Percentiles rank a stretch among this genome's conserved stretches.
Conservation (phyloP, 2,329 filamentous ascomycete genomes). For the Cylindrodendrum hubeiense region DNA sequence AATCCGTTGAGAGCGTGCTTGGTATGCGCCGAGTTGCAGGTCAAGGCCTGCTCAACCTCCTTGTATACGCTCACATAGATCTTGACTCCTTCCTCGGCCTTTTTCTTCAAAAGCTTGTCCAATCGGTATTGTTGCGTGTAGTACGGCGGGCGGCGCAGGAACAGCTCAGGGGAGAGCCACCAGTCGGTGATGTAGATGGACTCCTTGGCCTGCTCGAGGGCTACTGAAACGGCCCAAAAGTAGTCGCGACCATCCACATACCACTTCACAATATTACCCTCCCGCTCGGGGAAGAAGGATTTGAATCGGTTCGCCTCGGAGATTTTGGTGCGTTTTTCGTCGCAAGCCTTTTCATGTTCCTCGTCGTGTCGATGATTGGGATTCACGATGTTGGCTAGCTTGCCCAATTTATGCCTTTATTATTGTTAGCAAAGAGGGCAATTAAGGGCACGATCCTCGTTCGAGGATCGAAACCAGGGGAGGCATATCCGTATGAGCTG, state of each 20-base stretch:
- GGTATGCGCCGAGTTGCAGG: slow-evolving; percentile 93
- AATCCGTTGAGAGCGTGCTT: slow-evolving; percentile 86
- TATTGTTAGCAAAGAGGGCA: background rate
- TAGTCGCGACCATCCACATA: slow-evolving; percentile 97
- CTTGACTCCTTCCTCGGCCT: slow-evolving; percentile 92
- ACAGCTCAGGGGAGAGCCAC: slow-evolving; percentile 94
- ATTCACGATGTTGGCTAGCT: slow-evolving; percentile 79
- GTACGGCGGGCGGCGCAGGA: slow-evolving; percentile 86
- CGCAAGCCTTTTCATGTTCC: slow-evolving; percentile 86
- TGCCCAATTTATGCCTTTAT: slow-evolving; percentile 68
- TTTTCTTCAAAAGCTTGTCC: slow-evolving; percentile 87
- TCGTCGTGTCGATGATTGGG: slow-evolving; percentile 93
- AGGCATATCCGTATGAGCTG: background rate
- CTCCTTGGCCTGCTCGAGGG: slow-evolving; percentile 90
- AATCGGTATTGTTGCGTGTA: slow-evolving; percentile 87
- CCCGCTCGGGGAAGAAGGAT: slow-evolving; percentile 90
- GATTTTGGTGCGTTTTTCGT: slow-evolving; percentile 81
- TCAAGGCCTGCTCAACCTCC: slow-evolving; percentile 83
- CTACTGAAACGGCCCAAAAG: slow-evolving; percentile 91
- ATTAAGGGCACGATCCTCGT: background rate
- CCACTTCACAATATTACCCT: slow-evolving; percentile 93
- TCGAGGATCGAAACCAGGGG: background rate
- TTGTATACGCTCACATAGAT: slow-evolving; percentile 96
- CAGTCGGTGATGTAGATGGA: slow-evolving; percentile 97
- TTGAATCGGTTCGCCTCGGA: slow-evolving; percentile 83